Evolutionary conservation across 495 filamentous ascomycete species (phyloP).

Genomic region (Podospora conica): DNA sequence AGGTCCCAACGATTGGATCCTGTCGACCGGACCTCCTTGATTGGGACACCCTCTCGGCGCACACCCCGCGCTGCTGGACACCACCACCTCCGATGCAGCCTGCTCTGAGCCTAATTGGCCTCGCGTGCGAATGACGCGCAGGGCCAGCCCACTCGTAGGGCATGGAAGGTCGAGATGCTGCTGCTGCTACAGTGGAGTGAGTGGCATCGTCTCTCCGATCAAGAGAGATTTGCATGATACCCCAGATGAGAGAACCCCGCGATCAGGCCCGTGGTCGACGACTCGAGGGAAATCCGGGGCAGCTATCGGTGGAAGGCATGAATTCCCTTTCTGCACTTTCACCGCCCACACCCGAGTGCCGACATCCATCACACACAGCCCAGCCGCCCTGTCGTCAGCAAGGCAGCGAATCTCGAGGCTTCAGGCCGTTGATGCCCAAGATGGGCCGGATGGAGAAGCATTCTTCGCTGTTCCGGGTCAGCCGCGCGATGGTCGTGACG

Average conservation of each 20-base stretch:
- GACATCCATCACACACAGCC: background rate
- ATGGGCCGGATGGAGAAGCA: constrained; percentile 1
- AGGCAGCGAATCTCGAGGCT: background rate
- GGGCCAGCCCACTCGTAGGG: background rate
- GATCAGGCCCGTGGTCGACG: background rate
- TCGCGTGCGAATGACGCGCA: constrained; percentile 10
- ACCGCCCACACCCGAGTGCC: background rate
- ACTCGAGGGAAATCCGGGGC: background rate
- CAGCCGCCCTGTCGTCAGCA: background rate
- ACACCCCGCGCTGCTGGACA: background rate
- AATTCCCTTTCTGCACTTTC: background rate
- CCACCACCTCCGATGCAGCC: background rate
- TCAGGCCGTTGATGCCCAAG: constrained; percentile 15
- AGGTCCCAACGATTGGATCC: background rate
- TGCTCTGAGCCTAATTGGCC: constrained; percentile 3
- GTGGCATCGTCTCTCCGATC: background rate
- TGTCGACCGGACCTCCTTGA: background rate
- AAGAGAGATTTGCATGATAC: background rate
- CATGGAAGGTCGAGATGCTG: background rate
- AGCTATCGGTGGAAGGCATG: background rate
- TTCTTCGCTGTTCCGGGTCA: constrained; percentile 2
- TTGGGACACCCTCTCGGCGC: background rate
- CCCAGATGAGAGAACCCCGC: background rate
- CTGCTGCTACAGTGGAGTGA: background rate
- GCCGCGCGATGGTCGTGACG: background rate